A percentile compares a stretch with the other conserved stretches of the same genome.
Conservation (phyloP, 176 grass and related monocot genomes). For the Oryza longistaminata region DNA sequence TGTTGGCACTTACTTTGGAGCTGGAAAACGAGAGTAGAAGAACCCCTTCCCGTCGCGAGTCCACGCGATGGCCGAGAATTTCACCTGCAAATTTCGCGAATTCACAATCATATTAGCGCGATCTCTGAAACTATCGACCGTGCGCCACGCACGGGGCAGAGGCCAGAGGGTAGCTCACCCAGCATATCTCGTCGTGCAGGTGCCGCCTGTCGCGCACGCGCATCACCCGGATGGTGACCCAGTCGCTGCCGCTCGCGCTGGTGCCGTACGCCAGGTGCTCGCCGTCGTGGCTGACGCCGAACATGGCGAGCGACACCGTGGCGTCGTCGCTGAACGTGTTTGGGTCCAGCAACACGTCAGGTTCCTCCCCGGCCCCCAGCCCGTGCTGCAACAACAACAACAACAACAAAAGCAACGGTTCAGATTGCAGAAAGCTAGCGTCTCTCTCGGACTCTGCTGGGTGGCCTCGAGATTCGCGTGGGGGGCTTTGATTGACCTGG, state of each 20-base stretch:
- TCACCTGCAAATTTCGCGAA: slow-evolving; percentile 56
- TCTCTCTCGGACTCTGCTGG: neutral
- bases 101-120: neutral
- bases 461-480: neutral
- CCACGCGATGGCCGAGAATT: slow-evolving; percentile 85
- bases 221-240: slow-evolving; percentile 81
- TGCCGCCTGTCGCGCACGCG: slow-evolving; percentile 49
- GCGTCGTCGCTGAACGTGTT: slow-evolving; percentile 78
- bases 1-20: slow-evolving; percentile 51
- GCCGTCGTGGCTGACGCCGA: slow-evolving; percentile 69
- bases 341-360: slow-evolving; percentile 72
- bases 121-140: neutral
- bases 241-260: slow-evolving; percentile 86
- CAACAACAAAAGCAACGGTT: neutral
- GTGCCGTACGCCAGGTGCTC: slow-evolving; percentile 84
- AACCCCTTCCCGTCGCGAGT: slow-evolving; percentile 76
- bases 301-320: slow-evolving; percentile 69
- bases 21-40: slow-evolving; percentile 88
- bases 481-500: slow-evolving; percentile 37
- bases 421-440: neutral
- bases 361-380: slow-evolving; percentile 52
- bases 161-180: slow-evolving; percentile 47
- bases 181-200: slow-evolving; percentile 58
- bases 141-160: neutral
- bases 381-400: slow-evolving; percentile 45